Conservation (phyloP, 371 early-diverging fungal genomes). For the Apophysomyces trapeziformis region DNA sequence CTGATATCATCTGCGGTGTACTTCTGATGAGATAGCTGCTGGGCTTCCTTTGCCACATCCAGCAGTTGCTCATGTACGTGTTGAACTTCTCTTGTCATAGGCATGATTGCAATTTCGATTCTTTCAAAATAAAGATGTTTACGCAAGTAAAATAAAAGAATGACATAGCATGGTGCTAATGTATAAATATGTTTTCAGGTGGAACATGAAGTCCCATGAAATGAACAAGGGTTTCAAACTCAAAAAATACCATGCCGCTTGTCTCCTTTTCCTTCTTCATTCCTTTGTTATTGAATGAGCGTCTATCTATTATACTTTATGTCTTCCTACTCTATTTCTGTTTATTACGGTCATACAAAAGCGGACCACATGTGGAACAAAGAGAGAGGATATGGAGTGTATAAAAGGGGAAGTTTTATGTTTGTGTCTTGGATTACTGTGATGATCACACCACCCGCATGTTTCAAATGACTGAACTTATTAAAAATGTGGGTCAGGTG, state of each 20-base stretch:
- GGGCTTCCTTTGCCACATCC: conserved; percentile 43
- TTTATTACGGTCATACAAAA: no score
- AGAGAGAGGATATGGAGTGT: no score
- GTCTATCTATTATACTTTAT: no score
- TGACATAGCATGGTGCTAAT: not conserved
- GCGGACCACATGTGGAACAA: no score
- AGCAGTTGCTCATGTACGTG: conserved; percentile 45
- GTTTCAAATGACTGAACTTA: no score
- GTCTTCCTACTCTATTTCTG: no score
- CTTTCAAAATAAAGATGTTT: not conserved
- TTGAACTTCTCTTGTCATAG: conserved; percentile 22
- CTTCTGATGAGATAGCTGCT: conserved; percentile 30
- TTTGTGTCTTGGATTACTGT: no score
- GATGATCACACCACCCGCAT: no score
- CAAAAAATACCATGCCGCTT: not conserved
- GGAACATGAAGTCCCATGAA: not conserved
- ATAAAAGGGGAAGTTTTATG: no score
- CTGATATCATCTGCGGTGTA: conserved; percentile 40
- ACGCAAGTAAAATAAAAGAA: not conserved
- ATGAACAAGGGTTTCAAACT: conserved; percentile 2
- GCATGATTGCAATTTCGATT: not conserved
- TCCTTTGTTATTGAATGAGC: no score
- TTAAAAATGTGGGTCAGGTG: no score
- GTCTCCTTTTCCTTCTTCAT: no score
- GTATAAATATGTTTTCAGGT: not conserved